These are phyloP conservation scores for Aureobasidium sp. DNA, from an alignment of 2,329 filamentous ascomycete genomes.

Conservation along the genomic window DNA sequence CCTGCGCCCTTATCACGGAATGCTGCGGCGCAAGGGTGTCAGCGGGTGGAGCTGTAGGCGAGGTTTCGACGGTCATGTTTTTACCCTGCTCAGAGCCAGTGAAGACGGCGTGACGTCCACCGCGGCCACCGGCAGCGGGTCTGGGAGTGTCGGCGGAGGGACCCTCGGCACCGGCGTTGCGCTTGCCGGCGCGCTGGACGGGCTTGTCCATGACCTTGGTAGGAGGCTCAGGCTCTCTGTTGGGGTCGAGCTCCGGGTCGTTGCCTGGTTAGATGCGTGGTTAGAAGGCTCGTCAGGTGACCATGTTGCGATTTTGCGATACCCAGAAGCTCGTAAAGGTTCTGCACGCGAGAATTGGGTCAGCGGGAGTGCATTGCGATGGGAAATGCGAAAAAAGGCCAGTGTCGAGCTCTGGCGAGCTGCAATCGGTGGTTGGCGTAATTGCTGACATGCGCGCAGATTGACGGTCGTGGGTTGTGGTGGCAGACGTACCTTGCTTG, in stretches of 20 bases:
- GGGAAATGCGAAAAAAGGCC: background rate
- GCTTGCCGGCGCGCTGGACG: conserved; percentile 68
- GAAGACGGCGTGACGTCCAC: conserved; percentile 48
- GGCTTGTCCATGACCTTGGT: conserved; percentile 86
- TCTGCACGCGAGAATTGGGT: conserved; percentile 46
- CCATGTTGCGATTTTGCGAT: conserved; percentile 28
- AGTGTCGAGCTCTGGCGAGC: background rate
- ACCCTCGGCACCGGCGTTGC: conserved; percentile 70
- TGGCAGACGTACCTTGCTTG: conserved; percentile 12
- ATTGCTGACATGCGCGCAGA: background rate
- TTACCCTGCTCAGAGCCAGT: conserved; percentile 81
- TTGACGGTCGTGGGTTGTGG: background rate
- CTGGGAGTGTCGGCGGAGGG: conserved; percentile 38
- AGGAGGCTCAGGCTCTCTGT: conserved; percentile 61
- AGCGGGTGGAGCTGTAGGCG: background rate
- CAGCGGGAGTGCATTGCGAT: conserved; percentile 4
- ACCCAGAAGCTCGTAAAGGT: conserved; percentile 98
- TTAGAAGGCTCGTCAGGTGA: conserved; percentile 12
- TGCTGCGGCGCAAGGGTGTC: conserved; percentile 43
- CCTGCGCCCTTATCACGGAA: conserved; percentile 85
- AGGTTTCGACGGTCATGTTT: conserved; percentile 30
- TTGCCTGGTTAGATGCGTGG: conserved; percentile 44
- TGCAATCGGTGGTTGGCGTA: background rate
- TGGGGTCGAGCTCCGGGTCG: conserved; percentile 61
- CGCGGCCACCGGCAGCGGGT: conserved; percentile 36